Percentiles rank a stretch among this genome's conserved stretches.
These are phyloP conservation scores for Asterophora parasitica DNA, from an alignment of 768 basidiomycete species.

Conservation along the genomic window DNA sequence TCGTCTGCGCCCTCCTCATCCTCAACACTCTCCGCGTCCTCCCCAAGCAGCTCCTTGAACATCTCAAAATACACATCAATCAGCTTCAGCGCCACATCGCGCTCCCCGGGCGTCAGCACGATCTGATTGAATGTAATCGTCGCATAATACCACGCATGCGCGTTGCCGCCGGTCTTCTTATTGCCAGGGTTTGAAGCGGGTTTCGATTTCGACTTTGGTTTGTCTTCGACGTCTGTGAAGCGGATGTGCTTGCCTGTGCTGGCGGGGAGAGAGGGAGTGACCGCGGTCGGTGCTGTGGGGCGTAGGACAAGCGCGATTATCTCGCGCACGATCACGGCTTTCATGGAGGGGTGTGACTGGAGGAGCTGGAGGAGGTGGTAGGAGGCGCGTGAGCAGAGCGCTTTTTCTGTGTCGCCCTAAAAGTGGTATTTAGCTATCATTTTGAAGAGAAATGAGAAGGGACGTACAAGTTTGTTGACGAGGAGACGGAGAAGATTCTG, in stretches of 20 bases:
- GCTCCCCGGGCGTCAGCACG: slow-evolving; percentile 63
- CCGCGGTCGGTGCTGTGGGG: slow-evolving; percentile 37
- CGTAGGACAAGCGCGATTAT: slow-evolving; percentile 74
- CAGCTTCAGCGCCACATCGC: slow-evolving; percentile 69
- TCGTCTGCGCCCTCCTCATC: slow-evolving; percentile 28
- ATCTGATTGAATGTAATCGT: slow-evolving; percentile 95
- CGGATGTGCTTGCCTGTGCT: slow-evolving; percentile 44
- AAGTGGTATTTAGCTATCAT: not conserved
- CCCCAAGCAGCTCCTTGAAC: slow-evolving; percentile 83
- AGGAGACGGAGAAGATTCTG: slow-evolving; percentile 90
- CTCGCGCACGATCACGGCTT: slow-evolving; percentile 82
- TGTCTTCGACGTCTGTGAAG: slow-evolving; percentile 38
- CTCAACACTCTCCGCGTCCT: slow-evolving; percentile 29
- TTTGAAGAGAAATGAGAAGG: not conserved
- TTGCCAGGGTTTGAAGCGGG: slow-evolving; percentile 21
- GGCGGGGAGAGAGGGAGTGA: slow-evolving; percentile 31
- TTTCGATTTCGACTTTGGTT: slow-evolving; percentile 27
- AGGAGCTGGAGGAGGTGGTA: slow-evolving; percentile 86
- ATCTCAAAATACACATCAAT: slow-evolving; percentile 93
- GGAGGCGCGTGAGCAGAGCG: slow-evolving; percentile 85
- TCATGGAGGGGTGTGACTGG: slow-evolving; percentile 92
- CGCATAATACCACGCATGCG: slow-evolving; percentile 87
- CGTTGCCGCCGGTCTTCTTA: slow-evolving; percentile 45
- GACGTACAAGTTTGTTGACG: slow-evolving; percentile 85
- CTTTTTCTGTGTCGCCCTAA: slow-evolving; percentile 85